These are phyloP conservation scores for Apiotrichum sp. DNA, from an alignment of 1,284 basidiomycete species.

Conservation along the genomic window DNA sequence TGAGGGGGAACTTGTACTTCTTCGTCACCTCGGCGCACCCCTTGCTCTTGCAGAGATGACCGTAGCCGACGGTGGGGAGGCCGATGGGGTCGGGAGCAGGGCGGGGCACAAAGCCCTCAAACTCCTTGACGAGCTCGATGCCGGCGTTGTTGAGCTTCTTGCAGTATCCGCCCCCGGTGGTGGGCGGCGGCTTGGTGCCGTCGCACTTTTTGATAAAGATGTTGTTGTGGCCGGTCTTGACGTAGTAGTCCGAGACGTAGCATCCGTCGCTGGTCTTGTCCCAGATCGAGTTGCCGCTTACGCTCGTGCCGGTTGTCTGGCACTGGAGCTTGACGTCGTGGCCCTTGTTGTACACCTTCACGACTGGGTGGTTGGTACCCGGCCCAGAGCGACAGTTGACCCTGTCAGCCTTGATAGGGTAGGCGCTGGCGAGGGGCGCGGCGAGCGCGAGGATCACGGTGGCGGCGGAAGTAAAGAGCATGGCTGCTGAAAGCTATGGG, in stretches of 20 bases:
- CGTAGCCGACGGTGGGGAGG: slow-evolving; percentile 13
- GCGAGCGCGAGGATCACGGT: background rate
- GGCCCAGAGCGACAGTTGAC: slow-evolving; percentile 9
- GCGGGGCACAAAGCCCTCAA: slow-evolving; percentile 5
- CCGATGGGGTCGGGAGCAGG: slow-evolving; percentile 4
- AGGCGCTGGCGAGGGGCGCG: background rate
- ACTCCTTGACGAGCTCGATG: slow-evolving; percentile 9
- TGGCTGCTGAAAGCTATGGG: too few relatives aligned
- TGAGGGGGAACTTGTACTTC: slow-evolving; percentile 8
- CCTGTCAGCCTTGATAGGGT: slow-evolving; percentile 3
- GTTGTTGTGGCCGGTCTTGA: slow-evolving; percentile 1
- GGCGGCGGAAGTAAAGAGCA: background rate
- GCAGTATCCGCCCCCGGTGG: background rate
- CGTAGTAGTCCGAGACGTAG: slow-evolving; percentile 9
- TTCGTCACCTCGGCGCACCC: slow-evolving; percentile 4
- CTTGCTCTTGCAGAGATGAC: slow-evolving; percentile 8
- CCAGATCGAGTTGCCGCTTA: slow-evolving; percentile 4
- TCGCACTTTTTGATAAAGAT: slow-evolving; percentile 1
- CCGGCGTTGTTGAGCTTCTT: slow-evolving; percentile 5
- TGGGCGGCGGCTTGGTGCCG: background rate
- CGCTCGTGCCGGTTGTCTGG: slow-evolving; percentile 4
- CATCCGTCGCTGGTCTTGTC: slow-evolving; percentile 10
- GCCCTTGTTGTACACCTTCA: background rate
- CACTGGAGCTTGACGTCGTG: slow-evolving; percentile 2
- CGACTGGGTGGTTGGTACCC: background rate